These are phyloP conservation scores for Filobasidium floriforme DNA, from an alignment of 768 basidiomycete species.

Conservation along the genomic window DNA sequence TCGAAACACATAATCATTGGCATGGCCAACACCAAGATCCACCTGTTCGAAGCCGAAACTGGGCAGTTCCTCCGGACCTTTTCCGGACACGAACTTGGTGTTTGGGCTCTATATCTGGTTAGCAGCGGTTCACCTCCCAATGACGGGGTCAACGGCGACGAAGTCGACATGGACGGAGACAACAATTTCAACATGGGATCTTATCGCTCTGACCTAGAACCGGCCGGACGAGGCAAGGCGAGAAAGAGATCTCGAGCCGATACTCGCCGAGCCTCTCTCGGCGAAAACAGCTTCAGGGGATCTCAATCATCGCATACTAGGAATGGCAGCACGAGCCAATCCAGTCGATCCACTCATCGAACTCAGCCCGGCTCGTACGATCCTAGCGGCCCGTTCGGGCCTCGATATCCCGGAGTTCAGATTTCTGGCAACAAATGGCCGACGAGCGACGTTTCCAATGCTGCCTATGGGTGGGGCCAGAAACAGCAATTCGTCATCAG, in stretches of 20 bases:
- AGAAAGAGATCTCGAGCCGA: neutral
- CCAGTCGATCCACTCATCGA: neutral
- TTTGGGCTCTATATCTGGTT: constrained; percentile 82
- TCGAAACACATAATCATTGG: constrained; percentile 77
- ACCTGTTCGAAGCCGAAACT: constrained; percentile 71
- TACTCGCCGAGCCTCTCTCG: neutral
- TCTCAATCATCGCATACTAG: neutral
- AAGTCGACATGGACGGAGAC: neutral
- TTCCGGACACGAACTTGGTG: constrained; percentile 76
- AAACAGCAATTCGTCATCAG: constrained; percentile 73
- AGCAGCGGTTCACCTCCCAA: constrained; percentile 34
- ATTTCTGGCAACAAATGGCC: constrained; percentile 32
- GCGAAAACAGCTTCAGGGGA: neutral
- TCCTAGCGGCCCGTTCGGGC: constrained; percentile 1
- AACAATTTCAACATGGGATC: constrained; percentile 2
- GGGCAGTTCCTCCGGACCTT: constrained; percentile 71
- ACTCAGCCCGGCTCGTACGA: neutral
- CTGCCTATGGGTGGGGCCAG: constrained; percentile 84
- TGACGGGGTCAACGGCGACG: neutral
- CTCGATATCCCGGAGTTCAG: neutral
- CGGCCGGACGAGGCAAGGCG: neutral
- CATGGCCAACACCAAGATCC: constrained; percentile 74
- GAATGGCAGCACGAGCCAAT: constrained; percentile 9
- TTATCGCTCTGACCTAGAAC: neutral
- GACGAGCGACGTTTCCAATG: constrained; percentile 53